Evolutionary conservation across 202 grass and related monocot genomes (phyloP).

Genomic region (Panicum hallii): DNA sequence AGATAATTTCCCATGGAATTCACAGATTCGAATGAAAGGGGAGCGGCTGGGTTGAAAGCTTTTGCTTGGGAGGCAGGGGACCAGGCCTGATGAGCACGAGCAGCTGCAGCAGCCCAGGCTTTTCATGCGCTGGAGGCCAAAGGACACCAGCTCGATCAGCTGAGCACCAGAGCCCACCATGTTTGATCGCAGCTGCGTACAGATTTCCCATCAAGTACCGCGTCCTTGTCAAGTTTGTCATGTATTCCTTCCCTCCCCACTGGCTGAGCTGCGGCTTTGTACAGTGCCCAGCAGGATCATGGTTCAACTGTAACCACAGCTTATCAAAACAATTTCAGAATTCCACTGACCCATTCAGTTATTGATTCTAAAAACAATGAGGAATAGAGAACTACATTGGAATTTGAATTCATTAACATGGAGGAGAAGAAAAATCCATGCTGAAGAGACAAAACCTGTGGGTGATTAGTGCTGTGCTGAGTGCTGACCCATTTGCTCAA

Average conservation of each 20-base stretch:
- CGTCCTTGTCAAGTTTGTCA: constrained; percentile 3
- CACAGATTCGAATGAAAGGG: constrained; percentile 39
- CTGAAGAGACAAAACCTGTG: neutral
- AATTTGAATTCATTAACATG: neutral
- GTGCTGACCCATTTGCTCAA: neutral
- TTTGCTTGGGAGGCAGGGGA: constrained; percentile 16
- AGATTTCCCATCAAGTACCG: constrained; percentile 42
- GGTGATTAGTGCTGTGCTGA: neutral
- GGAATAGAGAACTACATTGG: neutral
- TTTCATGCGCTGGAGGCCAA: constrained; percentile 50
- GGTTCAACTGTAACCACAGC: constrained; percentile 8
- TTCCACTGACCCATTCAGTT: neutral
- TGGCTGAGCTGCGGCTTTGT: neutral
- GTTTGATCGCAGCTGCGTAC: constrained; percentile 20
- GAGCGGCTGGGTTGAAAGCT: neutral
- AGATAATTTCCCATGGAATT: constrained; percentile 29
- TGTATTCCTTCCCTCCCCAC: neutral
- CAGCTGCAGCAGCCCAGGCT: constrained; percentile 33
- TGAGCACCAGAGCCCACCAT: constrained; percentile 38
- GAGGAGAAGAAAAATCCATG: neutral
- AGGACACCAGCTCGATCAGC: constrained; percentile 47
- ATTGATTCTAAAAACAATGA: neutral
- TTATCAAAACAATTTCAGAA: constrained; percentile 23
- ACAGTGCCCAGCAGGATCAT: neutral
- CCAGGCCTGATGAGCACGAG: constrained; percentile 38